Base-by-base conservation (phyloP, 2,329 filamentous ascomycete genomes). In the Boeremia lycopersici region DNA sequence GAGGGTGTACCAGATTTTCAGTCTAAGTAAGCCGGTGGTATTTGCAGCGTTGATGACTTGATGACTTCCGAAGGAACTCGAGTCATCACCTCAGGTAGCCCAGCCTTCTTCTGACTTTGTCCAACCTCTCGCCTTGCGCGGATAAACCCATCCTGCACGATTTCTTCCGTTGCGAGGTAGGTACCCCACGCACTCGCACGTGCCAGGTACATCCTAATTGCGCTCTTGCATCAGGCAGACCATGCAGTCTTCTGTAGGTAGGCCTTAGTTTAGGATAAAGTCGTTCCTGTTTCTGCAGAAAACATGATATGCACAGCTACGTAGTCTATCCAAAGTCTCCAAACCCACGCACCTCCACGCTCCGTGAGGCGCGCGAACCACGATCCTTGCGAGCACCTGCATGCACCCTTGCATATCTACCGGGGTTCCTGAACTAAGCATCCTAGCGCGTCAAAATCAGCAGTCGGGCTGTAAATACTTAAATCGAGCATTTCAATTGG, bases 361-460 rank as follows among this genome's bases (percentile, higher is more conserved):
- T 30, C 13, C 3, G 9, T 39, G 49, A 23, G 19, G 19, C 45
- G 28, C 29, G 34, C 36, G 40, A 49, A 49, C 40, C 13, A 35
- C n/a, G 8, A 31, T 35, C 52, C 52, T 35, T 55, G 52, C 17
- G 9, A 31, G n/a, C 52, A 49, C 46, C 45, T 55, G 52, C 52
- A 49, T 38, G 15, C 6, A 23, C 35, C 52, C 45, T 35, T 36
- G 40, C 15, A 44, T 5, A 10, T 13, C 10, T 23, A 11, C 36
- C 13, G 41, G 52, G 52, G 31, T 38, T n/a, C n/a, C 33, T 11
- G 3, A n/a, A 17, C 40, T 35, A 55, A 55, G 52, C 52, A 46
- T 55, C 46, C 13, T 17, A 39, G 23, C 19, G 13, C 13, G 10
- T 30, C 36, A 11, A 55, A 34, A 19, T 29, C 19, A 33, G 46